These are phyloP conservation scores for Ceratobasidium sp. DNA, from an alignment of 1,284 basidiomycete genomes.

Conservation along the genomic window DNA sequence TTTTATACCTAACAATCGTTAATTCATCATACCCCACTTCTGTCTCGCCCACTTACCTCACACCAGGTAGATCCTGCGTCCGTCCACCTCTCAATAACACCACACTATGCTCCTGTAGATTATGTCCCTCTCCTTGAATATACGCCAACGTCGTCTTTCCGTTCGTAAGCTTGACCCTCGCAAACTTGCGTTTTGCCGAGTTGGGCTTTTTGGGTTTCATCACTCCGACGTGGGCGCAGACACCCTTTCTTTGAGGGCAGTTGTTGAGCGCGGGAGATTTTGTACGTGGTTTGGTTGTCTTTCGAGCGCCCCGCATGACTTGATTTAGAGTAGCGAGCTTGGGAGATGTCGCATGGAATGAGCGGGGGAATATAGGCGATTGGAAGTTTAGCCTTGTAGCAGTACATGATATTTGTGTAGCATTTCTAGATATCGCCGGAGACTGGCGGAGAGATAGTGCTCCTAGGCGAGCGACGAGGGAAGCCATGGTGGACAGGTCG, in stretches of 20 bases:
- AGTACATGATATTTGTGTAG: too few relatives aligned
- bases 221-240: constrained; percentile 86
- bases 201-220: constrained; percentile 98
- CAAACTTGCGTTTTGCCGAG: constrained; percentile 97
- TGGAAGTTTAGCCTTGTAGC: too few relatives aligned
- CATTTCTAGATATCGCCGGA: constrained; percentile 3
- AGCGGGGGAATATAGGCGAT: constrained; percentile 55
- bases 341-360: constrained; percentile 75
- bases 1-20: constrained; percentile 81
- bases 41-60: constrained; percentile 79
- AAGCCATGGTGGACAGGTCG: constrained; percentile 40
- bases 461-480: constrained; percentile 31
- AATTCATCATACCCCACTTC: constrained; percentile 36
- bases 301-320: constrained; percentile 69
- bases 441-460: constrained; percentile 32
- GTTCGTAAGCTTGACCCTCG: constrained; percentile 91
- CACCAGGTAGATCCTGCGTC: constrained; percentile 97
- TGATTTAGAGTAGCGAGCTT: constrained; percentile 83
- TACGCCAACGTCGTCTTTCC: constrained; percentile 94
- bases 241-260: constrained; percentile 90
- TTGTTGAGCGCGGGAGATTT: constrained; percentile 83
- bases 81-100: constrained; percentile 94
- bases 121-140: constrained; percentile 98
- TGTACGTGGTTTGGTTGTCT: constrained; percentile 67
- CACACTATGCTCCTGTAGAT: constrained; percentile 97